phyloP scores from a whole-genome alignment of 106 monocot species.

The Acorus calamus region DNA sequence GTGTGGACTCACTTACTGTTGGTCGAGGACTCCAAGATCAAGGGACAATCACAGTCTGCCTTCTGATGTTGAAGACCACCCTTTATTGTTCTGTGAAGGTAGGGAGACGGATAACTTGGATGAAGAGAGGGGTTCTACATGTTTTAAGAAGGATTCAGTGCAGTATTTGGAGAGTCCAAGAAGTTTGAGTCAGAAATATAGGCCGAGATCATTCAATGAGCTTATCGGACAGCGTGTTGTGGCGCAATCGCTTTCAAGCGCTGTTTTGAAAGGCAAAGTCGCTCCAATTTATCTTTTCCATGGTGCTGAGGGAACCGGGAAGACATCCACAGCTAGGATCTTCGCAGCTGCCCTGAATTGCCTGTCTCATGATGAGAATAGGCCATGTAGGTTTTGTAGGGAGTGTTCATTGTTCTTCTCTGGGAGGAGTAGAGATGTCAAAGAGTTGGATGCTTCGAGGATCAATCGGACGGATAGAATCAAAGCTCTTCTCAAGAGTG shows the following conservation, averaged over 20 bases:
- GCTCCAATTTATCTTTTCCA: slow-evolving; percentile 87
- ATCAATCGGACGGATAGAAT: slow-evolving; percentile 54
- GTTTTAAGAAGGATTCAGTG: slow-evolving; percentile 8
- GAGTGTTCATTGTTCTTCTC: slow-evolving; percentile 73
- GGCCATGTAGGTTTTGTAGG: slow-evolving; percentile 75
- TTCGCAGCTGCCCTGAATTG: slow-evolving; percentile 93
- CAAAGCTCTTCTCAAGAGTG: slow-evolving; percentile 57
- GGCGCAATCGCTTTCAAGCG: slow-evolving; percentile 60
- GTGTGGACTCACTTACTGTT: slow-evolving; percentile 80
- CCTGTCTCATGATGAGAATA: slow-evolving; percentile 50
- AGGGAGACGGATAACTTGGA: slow-evolving; percentile 10
- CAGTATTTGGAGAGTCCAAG: slow-evolving; percentile 49
- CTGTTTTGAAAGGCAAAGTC: slow-evolving; percentile 59
- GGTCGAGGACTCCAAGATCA: slow-evolving; percentile 83
- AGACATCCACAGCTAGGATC: slow-evolving; percentile 82
- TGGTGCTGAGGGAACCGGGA: slow-evolving; percentile 83
- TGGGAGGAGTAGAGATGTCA: slow-evolving; percentile 76
- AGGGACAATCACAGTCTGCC: slow-evolving; percentile 24
- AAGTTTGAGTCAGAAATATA: slow-evolving; percentile 81
- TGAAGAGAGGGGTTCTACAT: no score
- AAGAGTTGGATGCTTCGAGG: slow-evolving; percentile 69
- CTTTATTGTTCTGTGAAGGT: slow-evolving; percentile 42
- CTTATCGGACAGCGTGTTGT: slow-evolving; percentile 74
- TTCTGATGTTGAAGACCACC: slow-evolving; percentile 56
- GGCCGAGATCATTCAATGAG: slow-evolving; percentile 77